These are phyloP conservation scores for Phytophthora hibernalis DNA, from an alignment of 352 stramenopile genomes.

Conservation along the genomic window DNA sequence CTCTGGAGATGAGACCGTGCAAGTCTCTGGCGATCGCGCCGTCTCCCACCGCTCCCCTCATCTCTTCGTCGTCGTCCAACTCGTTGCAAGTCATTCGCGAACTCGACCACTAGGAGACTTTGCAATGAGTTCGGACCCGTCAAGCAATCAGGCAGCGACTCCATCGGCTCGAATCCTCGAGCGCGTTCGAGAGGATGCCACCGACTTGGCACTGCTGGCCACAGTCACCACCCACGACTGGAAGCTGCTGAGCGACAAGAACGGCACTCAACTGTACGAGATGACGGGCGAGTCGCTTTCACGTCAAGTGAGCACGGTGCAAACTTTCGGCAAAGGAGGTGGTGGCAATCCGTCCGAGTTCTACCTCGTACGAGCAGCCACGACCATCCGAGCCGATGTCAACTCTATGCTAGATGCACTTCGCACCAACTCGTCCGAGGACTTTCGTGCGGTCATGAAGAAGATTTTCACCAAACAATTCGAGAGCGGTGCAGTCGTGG, in stretches of 20 bases:
- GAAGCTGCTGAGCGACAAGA: conserved; percentile 62
- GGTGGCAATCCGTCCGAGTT: conserved; percentile 59
- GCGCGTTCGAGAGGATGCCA: conserved; percentile 52
- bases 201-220: conserved; percentile 60
- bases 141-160: conserved; percentile 9
- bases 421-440: conserved; percentile 40
- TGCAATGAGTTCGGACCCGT: conserved; percentile 21
- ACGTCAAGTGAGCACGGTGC: conserved; percentile 40
- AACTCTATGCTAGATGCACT: conserved; percentile 51
- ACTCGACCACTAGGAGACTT: conserved; percentile 28
- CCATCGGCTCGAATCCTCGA: conserved; percentile 58
- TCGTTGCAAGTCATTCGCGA: conserved; percentile 20
- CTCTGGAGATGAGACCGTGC: conserved; percentile 15
- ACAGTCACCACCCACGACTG: conserved; percentile 46
- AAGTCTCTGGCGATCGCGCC: conserved; percentile 8
- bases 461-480: conserved; percentile 64
- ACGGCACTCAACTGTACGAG: conserved; percentile 57
- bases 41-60: background rate
- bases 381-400: conserved; percentile 50
- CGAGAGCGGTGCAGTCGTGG: conserved; percentile 49
- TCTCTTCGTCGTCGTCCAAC: background rate
- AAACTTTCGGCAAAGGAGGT: conserved; percentile 44
- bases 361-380: conserved; percentile 63
- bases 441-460: conserved; percentile 55
- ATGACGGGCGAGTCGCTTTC: conserved; percentile 58